Percentiles rank a stretch among this genome's conserved stretches.
phyloP scores from a whole-genome alignment of 2,329 filamentous ascomycete species.

The Beauveria asiatica region DNA sequence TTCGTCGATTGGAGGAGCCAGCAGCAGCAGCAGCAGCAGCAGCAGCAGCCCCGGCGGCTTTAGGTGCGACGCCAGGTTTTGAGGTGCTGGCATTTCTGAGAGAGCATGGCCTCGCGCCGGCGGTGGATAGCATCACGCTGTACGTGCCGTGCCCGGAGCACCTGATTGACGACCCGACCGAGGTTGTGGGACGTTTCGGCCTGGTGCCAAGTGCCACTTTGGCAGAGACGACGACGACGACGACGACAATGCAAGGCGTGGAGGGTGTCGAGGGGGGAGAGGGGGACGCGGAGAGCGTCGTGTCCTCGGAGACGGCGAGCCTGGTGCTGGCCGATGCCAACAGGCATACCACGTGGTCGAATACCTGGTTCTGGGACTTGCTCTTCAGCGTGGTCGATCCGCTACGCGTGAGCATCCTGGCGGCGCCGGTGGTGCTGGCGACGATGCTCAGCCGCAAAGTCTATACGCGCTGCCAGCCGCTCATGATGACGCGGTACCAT shows the following conservation, averaged over 20 bases:
- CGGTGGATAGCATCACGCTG: slow-evolving; percentile 34
- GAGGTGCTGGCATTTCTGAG: slow-evolving; percentile 30
- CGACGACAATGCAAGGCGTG: not conserved
- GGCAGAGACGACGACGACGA: slow-evolving; percentile 7
- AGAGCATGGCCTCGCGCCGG: slow-evolving; percentile 27
- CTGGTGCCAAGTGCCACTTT: slow-evolving; percentile 20
- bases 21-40: not conserved
- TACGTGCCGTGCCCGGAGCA: slow-evolving; percentile 25
- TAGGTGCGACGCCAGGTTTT: not conserved
- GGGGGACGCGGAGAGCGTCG: not conserved
- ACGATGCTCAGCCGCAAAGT: slow-evolving; percentile 50
- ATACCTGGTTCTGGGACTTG: slow-evolving; percentile 45
- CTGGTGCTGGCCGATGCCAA: not conserved
- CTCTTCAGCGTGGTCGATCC: slow-evolving; percentile 48
- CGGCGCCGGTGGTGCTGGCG: slow-evolving; percentile 54
- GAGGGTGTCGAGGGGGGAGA: not conserved
- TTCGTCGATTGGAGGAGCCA: slow-evolving; percentile 24
- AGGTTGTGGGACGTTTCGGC: slow-evolving; percentile 20
- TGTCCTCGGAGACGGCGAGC: slow-evolving; percentile 15
- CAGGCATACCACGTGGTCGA: slow-evolving; percentile 6
- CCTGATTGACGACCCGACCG: slow-evolving; percentile 19
- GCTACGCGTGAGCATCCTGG: slow-evolving; percentile 33
- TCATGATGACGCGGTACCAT: slow-evolving; percentile 55
- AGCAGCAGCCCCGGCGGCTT: no score
- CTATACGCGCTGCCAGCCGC: slow-evolving; percentile 51